phyloP scores from a whole-genome alignment of 352 stramenopile genomes.

The Pythium diclinum region DNA sequence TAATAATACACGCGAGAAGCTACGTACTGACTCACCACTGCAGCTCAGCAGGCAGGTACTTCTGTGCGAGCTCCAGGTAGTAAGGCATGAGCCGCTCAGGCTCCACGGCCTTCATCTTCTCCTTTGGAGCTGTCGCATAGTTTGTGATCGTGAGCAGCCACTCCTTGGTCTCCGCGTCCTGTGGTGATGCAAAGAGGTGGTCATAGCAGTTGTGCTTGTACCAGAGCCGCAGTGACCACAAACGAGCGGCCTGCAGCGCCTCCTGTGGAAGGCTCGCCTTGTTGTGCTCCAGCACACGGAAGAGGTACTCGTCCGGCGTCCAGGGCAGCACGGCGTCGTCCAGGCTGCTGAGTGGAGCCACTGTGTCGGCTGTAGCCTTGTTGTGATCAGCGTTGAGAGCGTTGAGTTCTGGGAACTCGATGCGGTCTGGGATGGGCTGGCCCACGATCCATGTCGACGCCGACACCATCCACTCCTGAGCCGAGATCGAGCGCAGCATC shows the following conservation, averaged over 20 bases:
- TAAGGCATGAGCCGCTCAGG: slow-evolving; percentile 53
- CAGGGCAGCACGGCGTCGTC: slow-evolving; percentile 53
- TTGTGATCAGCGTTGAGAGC: slow-evolving; percentile 61
- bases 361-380: slow-evolving; percentile 9
- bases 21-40: slow-evolving; percentile 49
- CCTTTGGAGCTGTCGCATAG: slow-evolving; percentile 40
- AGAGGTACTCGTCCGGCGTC: slow-evolving; percentile 81
- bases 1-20: slow-evolving; percentile 12
- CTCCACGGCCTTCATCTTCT: slow-evolving; percentile 34
- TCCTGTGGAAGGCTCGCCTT: slow-evolving; percentile 57
- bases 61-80: slow-evolving; percentile 62
- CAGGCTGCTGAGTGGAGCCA: slow-evolving; percentile 18
- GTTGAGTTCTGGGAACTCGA: slow-evolving; percentile 63
- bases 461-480: slow-evolving; percentile 62
- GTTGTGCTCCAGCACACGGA: slow-evolving; percentile 62
- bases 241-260: slow-evolving; percentile 57
- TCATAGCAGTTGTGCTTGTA: slow-evolving; percentile 57
- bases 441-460: slow-evolving; percentile 70
- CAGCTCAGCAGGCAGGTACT: slow-evolving; percentile 65
- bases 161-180: slow-evolving; percentile 63
- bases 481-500: slow-evolving; percentile 63
- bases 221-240: slow-evolving; percentile 78
- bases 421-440: slow-evolving; percentile 47
- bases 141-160: slow-evolving; percentile 50
- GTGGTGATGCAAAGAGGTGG: slow-evolving; percentile 31